phyloP scores from a whole-genome alignment of 2,329 filamentous ascomycete genomes.

The Tricladium varicosporioides region DNA sequence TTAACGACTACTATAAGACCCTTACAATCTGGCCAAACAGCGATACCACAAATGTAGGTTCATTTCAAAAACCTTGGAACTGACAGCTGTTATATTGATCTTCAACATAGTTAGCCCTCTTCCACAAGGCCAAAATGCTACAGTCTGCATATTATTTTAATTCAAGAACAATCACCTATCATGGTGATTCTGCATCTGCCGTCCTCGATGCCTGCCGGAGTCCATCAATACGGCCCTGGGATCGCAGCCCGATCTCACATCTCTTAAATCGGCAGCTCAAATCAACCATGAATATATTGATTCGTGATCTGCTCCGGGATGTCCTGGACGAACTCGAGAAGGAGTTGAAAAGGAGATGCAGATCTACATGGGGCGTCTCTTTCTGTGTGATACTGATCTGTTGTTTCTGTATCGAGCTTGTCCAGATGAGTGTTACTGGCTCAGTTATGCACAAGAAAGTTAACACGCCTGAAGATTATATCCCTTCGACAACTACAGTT shows the following conservation, averaged over 20 bases:
- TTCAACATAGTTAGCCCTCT: conserved; percentile 1
- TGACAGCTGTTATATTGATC: no score
- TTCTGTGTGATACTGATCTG: conserved; percentile 12
- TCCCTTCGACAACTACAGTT: not conserved
- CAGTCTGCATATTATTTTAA: conserved; percentile 10
- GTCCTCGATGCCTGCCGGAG: not conserved
- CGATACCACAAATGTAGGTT: not conserved
- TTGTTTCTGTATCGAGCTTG: conserved; percentile 14
- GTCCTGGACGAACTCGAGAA: conserved; percentile 10
- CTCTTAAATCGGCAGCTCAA: conserved; percentile 15
- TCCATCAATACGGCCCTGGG: not conserved
- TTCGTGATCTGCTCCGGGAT: conserved; percentile 5
- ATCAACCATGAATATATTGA: conserved; percentile 6
- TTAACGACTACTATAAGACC: not conserved
- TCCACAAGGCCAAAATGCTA: conserved; percentile 10
- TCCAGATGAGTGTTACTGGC: conserved; percentile 11
- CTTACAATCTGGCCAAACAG: not conserved
- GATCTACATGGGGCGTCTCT: conserved; percentile 6
- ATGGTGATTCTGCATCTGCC: not conserved
- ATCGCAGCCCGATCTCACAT: conserved; percentile 2
- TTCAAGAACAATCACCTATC: conserved; percentile 5
- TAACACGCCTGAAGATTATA: not conserved
- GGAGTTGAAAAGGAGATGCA: conserved; percentile 8
- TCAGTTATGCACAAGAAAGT: conserved; percentile 7
- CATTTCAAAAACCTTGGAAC: no score